Evolutionary conservation across 306 rosid genomes (phyloP).

Genomic region (Rubus idaeus): DNA sequence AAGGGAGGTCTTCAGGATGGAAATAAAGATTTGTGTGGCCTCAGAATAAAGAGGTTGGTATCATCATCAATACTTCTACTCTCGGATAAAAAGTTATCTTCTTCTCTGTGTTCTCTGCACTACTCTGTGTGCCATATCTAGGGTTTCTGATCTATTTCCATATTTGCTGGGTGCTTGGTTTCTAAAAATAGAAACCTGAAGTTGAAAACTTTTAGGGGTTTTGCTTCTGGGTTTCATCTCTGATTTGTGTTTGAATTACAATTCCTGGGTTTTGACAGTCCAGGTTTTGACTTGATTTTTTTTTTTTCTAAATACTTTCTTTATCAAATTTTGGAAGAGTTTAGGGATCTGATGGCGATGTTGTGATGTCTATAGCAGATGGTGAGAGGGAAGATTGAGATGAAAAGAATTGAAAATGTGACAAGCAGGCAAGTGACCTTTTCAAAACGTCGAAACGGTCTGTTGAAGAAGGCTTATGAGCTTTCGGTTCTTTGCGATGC

Average conservation of each 20-base stretch:
- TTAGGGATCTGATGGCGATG: not conserved
- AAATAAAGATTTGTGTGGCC: slow-evolving; percentile 25
- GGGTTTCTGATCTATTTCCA: slow-evolving; percentile 40
- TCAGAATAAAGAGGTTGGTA: slow-evolving; percentile 21
- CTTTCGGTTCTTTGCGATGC: slow-evolving; percentile 72
- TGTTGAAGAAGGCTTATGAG: slow-evolving; percentile 66
- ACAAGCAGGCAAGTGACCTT: slow-evolving; percentile 63
- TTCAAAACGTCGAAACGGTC: slow-evolving; percentile 58
- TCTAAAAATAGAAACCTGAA: slow-evolving; percentile 3
- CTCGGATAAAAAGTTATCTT: not conserved
- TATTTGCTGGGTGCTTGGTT: not conserved
- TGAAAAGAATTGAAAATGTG: slow-evolving; percentile 57
- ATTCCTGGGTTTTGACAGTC: not conserved
- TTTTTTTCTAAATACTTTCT: not conserved
- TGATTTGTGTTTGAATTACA: not conserved
- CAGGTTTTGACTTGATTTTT: not conserved
- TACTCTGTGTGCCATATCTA: slow-evolving; percentile 19
- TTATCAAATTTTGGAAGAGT: not conserved
- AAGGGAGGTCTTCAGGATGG: slow-evolving; percentile 17
- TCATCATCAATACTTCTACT: not conserved
- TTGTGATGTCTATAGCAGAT: slow-evolving; percentile 27
- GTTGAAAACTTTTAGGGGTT: not conserved
- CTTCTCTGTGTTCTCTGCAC: not conserved
- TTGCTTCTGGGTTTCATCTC: slow-evolving; percentile 4
- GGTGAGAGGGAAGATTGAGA: slow-evolving; percentile 69